Percentiles rank a stretch among this genome's conserved stretches.
Conservation (phyloP, 805 yeast genomes). For the Ogataea parapolymorpha region DNA sequence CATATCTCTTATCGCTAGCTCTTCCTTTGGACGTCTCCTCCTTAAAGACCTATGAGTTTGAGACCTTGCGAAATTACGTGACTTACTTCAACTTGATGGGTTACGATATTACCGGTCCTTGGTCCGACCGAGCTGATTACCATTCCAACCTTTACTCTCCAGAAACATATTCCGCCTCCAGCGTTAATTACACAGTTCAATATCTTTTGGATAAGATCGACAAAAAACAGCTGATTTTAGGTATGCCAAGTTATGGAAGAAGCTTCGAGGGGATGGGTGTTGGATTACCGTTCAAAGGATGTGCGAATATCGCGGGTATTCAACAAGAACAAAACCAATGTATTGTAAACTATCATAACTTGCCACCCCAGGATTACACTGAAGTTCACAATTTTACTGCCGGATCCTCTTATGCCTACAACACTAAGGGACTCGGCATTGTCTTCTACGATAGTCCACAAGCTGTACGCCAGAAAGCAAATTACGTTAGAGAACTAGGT, state of each 20-base stretch:
- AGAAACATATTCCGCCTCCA: conserved; percentile 29
- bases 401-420: conserved; percentile 55
- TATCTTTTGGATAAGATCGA: conserved; percentile 26
- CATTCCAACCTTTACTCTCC: conserved; percentile 62
- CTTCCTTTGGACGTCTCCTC: conserved; percentile 63
- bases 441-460: conserved; percentile 65
- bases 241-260: conserved; percentile 86
- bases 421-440: conserved; percentile 35
- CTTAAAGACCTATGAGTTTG: conserved; percentile 41
- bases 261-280: conserved; percentile 18
- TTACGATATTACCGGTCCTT: conserved; percentile 80
- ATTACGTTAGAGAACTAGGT: conserved; percentile 43
- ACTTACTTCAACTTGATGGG: conserved; percentile 86
- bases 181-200: conserved; percentile 44
- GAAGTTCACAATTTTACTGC: conserved; percentile 52
- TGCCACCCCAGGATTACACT: conserved; percentile 26
- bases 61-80: conserved; percentile 55
- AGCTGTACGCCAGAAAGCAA: conserved; percentile 55
- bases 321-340: conserved; percentile 20
- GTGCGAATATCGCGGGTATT: conserved; percentile 18
- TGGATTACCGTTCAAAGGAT: conserved; percentile 15
- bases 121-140: conserved; percentile 60
- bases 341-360: conserved; percentile 18
- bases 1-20: conserved; percentile 63
- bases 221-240: conserved; percentile 56